Evolutionary conservation across 345 rosid species (phyloP).

Genomic region (Salix arbutifolia): DNA sequence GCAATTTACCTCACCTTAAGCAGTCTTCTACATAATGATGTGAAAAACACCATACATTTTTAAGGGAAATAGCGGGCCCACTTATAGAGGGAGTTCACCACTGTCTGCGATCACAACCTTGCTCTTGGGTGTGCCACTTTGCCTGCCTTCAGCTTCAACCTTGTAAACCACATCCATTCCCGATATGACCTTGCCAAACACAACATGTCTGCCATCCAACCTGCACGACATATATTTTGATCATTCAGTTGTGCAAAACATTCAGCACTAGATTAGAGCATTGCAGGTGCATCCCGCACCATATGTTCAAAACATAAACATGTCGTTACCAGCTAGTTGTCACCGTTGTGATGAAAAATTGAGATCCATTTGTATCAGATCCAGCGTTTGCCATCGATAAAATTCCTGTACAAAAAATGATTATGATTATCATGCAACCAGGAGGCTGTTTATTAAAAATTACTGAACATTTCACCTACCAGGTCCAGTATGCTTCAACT

Average conservation of each 20-base stretch:
- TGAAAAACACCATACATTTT: background rate
- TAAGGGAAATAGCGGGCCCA: background rate
- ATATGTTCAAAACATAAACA: background rate
- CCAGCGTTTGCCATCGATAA: slow-evolving; percentile 98
- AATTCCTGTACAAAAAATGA: slow-evolving; percentile 39
- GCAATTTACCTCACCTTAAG: background rate
- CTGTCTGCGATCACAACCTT: slow-evolving; percentile 83
- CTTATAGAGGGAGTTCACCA: slow-evolving; percentile 79
- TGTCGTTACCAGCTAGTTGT: slow-evolving; percentile 75
- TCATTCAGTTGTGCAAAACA: background rate
- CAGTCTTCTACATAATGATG: background rate
- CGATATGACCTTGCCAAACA: slow-evolving; percentile 89
- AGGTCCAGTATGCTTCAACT: slow-evolving; percentile 93
- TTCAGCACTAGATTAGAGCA: background rate
- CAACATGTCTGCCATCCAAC: slow-evolving; percentile 96
- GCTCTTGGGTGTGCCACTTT: slow-evolving; percentile 79
- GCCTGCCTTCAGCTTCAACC: slow-evolving; percentile 88
- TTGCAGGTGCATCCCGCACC: background rate
- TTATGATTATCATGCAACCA: background rate
- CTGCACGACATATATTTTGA: slow-evolving; percentile 30
- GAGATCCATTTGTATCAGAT: slow-evolving; percentile 85
- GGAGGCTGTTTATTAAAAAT: background rate
- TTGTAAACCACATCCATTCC: slow-evolving; percentile 97
- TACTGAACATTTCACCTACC: slow-evolving; percentile 36
- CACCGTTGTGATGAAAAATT: slow-evolving; percentile 89